Evolutionary conservation across 2,329 filamentous ascomycete species (phyloP), one percentile per base, ranked within the genome.

Genomic region (Colletotrichum echinochloae): DNA sequence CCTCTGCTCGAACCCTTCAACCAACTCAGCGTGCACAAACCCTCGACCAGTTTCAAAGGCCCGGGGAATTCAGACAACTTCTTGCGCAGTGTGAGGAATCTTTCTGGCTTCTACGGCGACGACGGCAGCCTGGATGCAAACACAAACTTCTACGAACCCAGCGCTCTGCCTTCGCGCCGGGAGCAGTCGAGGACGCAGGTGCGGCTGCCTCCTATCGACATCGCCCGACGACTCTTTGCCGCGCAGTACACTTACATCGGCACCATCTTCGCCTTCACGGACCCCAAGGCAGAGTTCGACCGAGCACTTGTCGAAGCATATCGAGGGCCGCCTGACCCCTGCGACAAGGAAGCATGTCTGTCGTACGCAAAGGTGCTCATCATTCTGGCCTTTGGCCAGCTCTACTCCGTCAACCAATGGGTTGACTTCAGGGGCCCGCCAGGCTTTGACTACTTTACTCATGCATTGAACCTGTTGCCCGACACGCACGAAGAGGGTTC

Each of bases 351-450:
- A 39, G 81, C 81, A 3, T 87, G 86, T 62, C 80, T 89, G 0
- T 77, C 79, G 0, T 86, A 86, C 71, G 85, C 86, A 66, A 86
- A 89, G 61, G 78, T 87, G 5, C 78, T 89, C 3, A 77, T 88
- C 48, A 83, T 88, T 6, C 78, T 89, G 12, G 86, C 87, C 0
- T 87, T 87, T 73, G 87, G 87, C 0, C 83, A 88, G 71, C 81
- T 88, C 73, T 89, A 89, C 74, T 87, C 85, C 3, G 81, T 89
- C 57, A 89, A 89, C 72, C 85, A 88, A 63, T 87, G 84, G 84
- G 83, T 84, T 0, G 82, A 83, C 55, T 82, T 81, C 73, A 82
- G 85, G 49, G 85, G 86, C 0, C 87, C 87, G 0, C 87, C 87
- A 0, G 87, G 87, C 0, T 88, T 88, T 74, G 82, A 83, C 18